These are phyloP conservation scores for Balakata baccata DNA, from an alignment of 345 rosid species.

Conservation along the genomic window DNA sequence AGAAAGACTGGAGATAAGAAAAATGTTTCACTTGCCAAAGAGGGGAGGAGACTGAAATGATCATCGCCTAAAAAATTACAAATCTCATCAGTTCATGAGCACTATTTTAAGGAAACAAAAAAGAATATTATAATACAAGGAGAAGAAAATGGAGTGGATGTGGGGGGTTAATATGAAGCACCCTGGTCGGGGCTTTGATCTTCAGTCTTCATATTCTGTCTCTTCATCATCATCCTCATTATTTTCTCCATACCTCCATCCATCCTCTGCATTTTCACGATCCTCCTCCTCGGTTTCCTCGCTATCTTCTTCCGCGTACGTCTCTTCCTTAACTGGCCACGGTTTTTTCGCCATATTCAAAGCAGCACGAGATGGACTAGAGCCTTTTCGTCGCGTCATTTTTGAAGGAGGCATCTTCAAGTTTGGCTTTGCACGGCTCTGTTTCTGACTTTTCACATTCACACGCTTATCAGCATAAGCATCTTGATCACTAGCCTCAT, in stretches of 20 bases:
- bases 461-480: slow-evolving; percentile 53
- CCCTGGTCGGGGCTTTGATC: not conserved
- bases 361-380: slow-evolving; percentile 53
- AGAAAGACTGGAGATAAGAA: no score
- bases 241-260: slow-evolving; percentile 71
- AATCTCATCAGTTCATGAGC: not conserved
- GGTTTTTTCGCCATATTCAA: slow-evolving; percentile 46
- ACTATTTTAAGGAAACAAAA: not conserved
- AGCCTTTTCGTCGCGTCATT: slow-evolving; percentile 49
- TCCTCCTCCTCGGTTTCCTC: slow-evolving; percentile 87
- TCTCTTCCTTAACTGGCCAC: slow-evolving; percentile 63
- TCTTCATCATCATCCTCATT: slow-evolving; percentile 88
- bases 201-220: slow-evolving; percentile 84
- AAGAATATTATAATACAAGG: not conserved
- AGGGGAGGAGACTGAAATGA: no score
- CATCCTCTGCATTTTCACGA: slow-evolving; percentile 71
- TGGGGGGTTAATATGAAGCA: not conserved
- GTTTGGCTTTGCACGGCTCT: slow-evolving; percentile 58
- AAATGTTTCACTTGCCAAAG: no score
- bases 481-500: slow-evolving; percentile 84
- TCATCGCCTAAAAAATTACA: no score
- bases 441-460: slow-evolving; percentile 61
- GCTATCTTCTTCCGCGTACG: slow-evolving; percentile 71
- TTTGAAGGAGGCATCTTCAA: slow-evolving; percentile 67
- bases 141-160: not conserved